These are phyloP conservation scores for Eucalyptus microcorys DNA, from an alignment of 345 rosid genomes.

Conservation along the genomic window DNA sequence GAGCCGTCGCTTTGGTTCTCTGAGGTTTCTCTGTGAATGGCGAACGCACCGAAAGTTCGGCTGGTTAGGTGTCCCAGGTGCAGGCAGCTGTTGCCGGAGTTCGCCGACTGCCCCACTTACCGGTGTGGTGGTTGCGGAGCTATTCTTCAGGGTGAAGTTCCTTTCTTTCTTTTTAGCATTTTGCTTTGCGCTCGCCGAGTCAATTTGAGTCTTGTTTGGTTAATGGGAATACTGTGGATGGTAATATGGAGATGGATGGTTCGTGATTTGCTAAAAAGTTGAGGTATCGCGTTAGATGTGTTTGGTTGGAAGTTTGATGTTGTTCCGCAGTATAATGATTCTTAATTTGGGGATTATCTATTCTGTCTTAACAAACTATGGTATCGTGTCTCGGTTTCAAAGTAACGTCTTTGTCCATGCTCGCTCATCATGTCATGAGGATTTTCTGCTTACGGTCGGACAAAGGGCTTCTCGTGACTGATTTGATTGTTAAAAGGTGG, in stretches of 20 bases:
- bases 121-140: conserved; percentile 94
- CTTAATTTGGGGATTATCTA: neutral
- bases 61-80: conserved; percentile 90
- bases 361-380: neutral
- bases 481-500: neutral
- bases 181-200: neutral
- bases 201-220: neutral
- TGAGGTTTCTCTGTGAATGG: conserved; percentile 17
- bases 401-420: neutral
- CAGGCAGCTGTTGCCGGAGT: conserved; percentile 60
- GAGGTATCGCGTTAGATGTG: neutral
- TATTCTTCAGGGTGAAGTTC: conserved; percentile 68
- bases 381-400: neutral
- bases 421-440: neutral
- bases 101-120: conserved; percentile 48
- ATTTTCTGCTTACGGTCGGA: neutral
- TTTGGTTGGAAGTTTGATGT: neutral
- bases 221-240: neutral
- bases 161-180: neutral
- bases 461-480: neutral
- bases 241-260: neutral
- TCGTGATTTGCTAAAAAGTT: neutral
- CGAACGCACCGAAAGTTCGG: conserved; percentile 41
- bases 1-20: neutral
- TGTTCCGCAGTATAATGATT: neutral